A percentile compares a stretch with the other conserved stretches of the same genome.
Conservation (phyloP, 768 basidiomycete genomes). For the Tubosaeta brunneosetosa region DNA sequence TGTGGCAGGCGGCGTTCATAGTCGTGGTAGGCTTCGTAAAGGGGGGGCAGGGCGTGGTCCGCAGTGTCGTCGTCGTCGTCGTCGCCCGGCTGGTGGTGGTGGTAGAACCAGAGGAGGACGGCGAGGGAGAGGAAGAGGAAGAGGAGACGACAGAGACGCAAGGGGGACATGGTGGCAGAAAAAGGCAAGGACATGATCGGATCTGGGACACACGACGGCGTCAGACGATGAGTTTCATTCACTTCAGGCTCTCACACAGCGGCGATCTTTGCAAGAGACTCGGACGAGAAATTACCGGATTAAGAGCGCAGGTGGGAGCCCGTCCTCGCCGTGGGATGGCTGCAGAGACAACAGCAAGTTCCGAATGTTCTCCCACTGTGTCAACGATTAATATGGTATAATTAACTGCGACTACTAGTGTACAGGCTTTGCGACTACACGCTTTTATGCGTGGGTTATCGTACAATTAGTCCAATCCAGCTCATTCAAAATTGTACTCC, state of each 20-base stretch:
- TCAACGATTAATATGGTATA: slow-evolving; percentile 32
- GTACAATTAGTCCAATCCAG: slow-evolving; percentile 21
- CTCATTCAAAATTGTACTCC: slow-evolving; percentile 65
- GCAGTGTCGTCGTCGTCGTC: not conserved
- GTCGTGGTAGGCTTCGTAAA: slow-evolving; percentile 41
- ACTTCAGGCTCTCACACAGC: slow-evolving; percentile 3
- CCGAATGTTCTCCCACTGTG: not conserved
- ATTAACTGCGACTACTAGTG: slow-evolving; percentile 28
- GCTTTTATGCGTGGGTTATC: slow-evolving; percentile 20
- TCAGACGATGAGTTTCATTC: not conserved
- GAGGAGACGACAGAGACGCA: slow-evolving; percentile 9
- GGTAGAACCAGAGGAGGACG: slow-evolving; percentile 17
- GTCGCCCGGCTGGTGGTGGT: not conserved
- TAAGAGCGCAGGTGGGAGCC: not conserved
- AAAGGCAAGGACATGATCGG: too few species aligned
- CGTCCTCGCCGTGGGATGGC: not conserved
- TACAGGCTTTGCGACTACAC: slow-evolving; percentile 15
- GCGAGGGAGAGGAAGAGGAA: slow-evolving; percentile 5
- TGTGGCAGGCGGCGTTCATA: slow-evolving; percentile 45
- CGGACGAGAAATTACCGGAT: not conserved
- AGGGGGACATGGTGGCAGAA: too few species aligned
- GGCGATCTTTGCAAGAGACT: too few species aligned
- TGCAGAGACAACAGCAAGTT: not conserved
- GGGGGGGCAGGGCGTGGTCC: slow-evolving; percentile 35
- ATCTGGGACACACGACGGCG: too few species aligned